Conservation (phyloP, 1,284 basidiomycete species). For the Sphagnurus paluster region DNA sequence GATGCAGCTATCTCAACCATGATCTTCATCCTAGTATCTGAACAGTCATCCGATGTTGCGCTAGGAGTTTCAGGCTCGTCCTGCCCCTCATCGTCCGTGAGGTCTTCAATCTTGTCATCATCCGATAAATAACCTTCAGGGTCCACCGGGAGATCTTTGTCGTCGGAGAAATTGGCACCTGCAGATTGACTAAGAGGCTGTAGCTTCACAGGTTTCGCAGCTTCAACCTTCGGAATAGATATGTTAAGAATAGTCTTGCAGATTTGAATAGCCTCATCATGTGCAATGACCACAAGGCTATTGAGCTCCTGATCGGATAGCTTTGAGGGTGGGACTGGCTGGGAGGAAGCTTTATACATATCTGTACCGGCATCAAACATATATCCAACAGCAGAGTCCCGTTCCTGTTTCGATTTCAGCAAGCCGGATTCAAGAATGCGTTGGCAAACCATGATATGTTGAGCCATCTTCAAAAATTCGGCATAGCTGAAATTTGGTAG, state of each 20-base stretch:
- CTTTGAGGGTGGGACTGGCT: background rate
- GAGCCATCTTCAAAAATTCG: slow-evolving; percentile 24
- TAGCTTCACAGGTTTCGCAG: background rate
- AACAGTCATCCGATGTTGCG: background rate
- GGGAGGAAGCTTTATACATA: too few species aligned
- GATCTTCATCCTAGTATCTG: background rate
- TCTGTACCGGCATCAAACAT: slow-evolving; percentile 16
- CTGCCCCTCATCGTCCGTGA: too few species aligned
- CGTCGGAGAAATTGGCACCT: too few species aligned
- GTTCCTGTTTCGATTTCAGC: slow-evolving; percentile 18
- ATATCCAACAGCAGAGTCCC: slow-evolving; percentile 18
- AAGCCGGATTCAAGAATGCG: slow-evolving; percentile 17
- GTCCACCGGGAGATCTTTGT: too few species aligned
- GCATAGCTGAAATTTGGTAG: slow-evolving; percentile 28
- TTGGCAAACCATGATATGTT: slow-evolving; percentile 16
- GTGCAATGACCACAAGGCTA: background rate
- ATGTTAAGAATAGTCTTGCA: slow-evolving; percentile 5
- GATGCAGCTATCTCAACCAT: slow-evolving; percentile 2
- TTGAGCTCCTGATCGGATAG: slow-evolving; percentile 4
- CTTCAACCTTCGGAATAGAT: too few species aligned
- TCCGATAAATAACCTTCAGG: background rate
- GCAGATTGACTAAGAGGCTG: background rate
- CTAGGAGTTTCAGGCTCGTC: background rate
- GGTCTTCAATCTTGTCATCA: too few species aligned
- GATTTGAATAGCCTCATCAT: background rate